Evolutionary conservation across 1,284 basidiomycete genomes (phyloP), one percentile per base, ranked within the genome.

Genomic region (Amylostereum areolatum): DNA sequence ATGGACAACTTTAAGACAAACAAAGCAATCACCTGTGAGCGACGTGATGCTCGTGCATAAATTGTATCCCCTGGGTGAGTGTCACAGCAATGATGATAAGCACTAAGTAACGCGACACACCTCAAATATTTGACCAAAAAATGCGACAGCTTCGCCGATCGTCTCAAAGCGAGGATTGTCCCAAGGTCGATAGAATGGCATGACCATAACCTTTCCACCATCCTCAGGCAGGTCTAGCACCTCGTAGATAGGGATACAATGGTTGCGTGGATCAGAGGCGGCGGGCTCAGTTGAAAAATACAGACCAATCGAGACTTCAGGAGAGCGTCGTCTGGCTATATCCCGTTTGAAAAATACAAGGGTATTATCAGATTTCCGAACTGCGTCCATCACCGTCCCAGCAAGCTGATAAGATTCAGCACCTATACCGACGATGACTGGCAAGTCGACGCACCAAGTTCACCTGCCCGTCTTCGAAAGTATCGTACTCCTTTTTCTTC

Each of bases 31-130:
- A 68, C 72, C 70, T 55, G 53, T 74, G 71, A 3, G 66, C 69
- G n/a, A 73, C 59, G 33, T 62, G 52, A 24, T 68, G 56, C 3
- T 62, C 29, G 49, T 74, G 73, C 56, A 74, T 62, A 46, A 66
- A 73, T 47, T 60, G 58, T 1, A 74, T 40, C 2, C 70, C 70
- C 70, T 73, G 30, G 12, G 36, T 2, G 5, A 40, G 3, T 33
- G 7, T 24, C 34, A 35, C 8, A 8, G 8, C 34, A n/a, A 8
- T 8, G 8, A 35, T 35, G 9, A 35, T 8, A 35, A 8, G 34
- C 8, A n/a, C 8, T 35, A 35, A 32, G 18, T 18, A 18, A 18
- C 18, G 18, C 18, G 12, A 49, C 47, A 8, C 45, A 72, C 72
- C 58, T 72, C 63, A 18, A 73, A 66, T 2, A 67, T 52, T 44